These are phyloP conservation scores for Dujonia santamariae DNA, from an alignment of 1,139 yeast genomes.

Conservation along the genomic window DNA sequence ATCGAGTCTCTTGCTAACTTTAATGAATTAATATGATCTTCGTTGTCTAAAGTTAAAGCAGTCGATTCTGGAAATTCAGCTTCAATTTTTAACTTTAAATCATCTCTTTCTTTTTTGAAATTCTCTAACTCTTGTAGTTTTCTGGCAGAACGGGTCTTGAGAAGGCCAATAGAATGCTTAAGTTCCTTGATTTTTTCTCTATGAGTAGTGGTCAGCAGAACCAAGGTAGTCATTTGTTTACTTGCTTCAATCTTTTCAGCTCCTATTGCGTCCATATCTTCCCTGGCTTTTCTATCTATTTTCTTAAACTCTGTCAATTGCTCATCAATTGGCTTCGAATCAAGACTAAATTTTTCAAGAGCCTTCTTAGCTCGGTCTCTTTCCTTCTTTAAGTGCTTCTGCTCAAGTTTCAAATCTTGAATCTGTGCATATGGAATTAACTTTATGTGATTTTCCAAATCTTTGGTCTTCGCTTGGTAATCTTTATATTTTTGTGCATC, in stretches of 20 bases:
- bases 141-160: conserved; percentile 19
- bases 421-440: conserved; percentile 62
- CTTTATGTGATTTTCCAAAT: conserved; percentile 46
- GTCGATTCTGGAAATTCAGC: background rate
- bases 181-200: conserved; percentile 17
- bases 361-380: conserved; percentile 38
- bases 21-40: conserved; percentile 17
- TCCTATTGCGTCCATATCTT: background rate
- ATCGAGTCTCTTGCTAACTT: conserved; percentile 13
- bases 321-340: conserved; percentile 29
- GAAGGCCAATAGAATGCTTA: conserved; percentile 15
- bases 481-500: conserved; percentile 39
- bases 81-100: conserved; percentile 12
- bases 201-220: too few species aligned
- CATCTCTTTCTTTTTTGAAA: conserved; percentile 14
- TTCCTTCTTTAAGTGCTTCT: conserved; percentile 36
- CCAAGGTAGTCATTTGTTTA: background rate
- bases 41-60: conserved; percentile 11
- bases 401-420: conserved; percentile 49
- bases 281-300: background rate
- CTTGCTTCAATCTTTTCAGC: background rate
- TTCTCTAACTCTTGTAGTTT: conserved; percentile 21
- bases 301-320: conserved; percentile 13
- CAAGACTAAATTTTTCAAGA: conserved; percentile 26
- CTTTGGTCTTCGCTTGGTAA: conserved; percentile 37